Evolutionary conservation across 1,139 yeast species (phyloP).

Genomic region (Trichomonascaceae sp.): DNA sequence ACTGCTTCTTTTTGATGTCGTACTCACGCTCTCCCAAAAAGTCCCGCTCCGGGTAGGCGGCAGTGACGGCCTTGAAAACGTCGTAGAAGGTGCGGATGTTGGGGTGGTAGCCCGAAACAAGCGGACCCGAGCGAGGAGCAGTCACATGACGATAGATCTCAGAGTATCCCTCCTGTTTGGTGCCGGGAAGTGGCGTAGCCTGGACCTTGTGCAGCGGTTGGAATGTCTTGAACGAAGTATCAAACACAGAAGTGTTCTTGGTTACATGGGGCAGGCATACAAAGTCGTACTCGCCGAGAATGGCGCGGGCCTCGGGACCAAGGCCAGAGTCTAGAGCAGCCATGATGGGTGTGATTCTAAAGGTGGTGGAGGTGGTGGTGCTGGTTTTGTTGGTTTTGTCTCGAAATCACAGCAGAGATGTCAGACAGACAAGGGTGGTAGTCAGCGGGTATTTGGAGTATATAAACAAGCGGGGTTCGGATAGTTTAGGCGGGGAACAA

Average conservation of each 20-base stretch:
- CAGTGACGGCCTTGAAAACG: slow-evolving; percentile 33
- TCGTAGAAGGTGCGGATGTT: slow-evolving; percentile 37
- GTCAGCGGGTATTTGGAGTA: too few species aligned
- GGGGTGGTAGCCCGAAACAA: slow-evolving; percentile 38
- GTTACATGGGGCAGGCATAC: slow-evolving; percentile 3
- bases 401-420: too few species aligned
- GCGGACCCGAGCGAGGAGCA: slow-evolving; percentile 20
- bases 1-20: slow-evolving; percentile 33
- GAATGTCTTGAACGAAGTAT: slow-evolving; percentile 1
- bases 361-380: too few species aligned
- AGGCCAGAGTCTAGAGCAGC: slow-evolving; percentile 3
- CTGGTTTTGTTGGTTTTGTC: too few species aligned
- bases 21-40: slow-evolving; percentile 41
- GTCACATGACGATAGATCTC: slow-evolving; percentile 38
- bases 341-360: too few species aligned
- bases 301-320: slow-evolving; percentile 8
- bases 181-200: slow-evolving; percentile 34
- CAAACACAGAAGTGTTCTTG: slow-evolving; percentile 3
- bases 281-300: slow-evolving; percentile 6
- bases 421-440: too few species aligned
- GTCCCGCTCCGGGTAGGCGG: slow-evolving; percentile 27
- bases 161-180: slow-evolving; percentile 38
- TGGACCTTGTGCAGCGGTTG: slow-evolving; percentile 15
- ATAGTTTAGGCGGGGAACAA: too few species aligned
- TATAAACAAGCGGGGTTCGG: too few species aligned